phyloP scores from a whole-genome alignment of 2,329 filamentous ascomycete species.

The Volutella citrinella region DNA sequence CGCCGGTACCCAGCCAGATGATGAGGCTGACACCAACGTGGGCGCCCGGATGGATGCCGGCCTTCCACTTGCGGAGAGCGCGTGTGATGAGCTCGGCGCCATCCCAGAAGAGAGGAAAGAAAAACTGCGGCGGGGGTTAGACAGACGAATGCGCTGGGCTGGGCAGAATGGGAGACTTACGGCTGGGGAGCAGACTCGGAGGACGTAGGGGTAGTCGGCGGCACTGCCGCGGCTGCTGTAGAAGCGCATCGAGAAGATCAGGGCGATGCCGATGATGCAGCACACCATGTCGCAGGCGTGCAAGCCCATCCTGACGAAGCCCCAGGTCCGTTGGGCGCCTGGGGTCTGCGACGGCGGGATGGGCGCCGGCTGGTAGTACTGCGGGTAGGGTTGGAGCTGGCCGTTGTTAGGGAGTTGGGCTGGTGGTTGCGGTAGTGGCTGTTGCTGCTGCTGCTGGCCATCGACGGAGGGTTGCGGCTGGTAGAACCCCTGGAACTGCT shows the following conservation, averaged over 20 bases:
- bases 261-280: conserved; percentile 24
- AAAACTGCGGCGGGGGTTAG: conserved; percentile 27
- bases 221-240: conserved; percentile 40
- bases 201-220: too few relatives aligned
- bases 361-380: too few relatives aligned
- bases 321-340: too few relatives aligned
- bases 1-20: conserved; percentile 35
- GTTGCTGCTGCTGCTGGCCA: too few relatives aligned
- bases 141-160: background rate
- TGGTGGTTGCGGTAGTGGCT: too few relatives aligned
- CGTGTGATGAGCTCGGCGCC: conserved; percentile 37
- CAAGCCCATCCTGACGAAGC: conserved; percentile 28
- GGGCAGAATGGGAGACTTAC: conserved; percentile 10
- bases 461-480: too few relatives aligned
- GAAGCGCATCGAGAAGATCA: conserved; percentile 37
- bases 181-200: conserved; percentile 15
- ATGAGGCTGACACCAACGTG: conserved; percentile 42
- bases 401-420: too few relatives aligned
- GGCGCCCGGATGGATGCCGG: conserved; percentile 41
- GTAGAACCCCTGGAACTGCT: too few relatives aligned
- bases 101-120: conserved; percentile 35
- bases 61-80: conserved; percentile 27
- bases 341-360: too few relatives aligned
- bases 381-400: too few relatives aligned
- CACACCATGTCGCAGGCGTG: conserved; percentile 25